Evolutionary conservation across 352 stramenopile genomes (phyloP).

Genomic region (Phytophthora fragariae): DNA sequence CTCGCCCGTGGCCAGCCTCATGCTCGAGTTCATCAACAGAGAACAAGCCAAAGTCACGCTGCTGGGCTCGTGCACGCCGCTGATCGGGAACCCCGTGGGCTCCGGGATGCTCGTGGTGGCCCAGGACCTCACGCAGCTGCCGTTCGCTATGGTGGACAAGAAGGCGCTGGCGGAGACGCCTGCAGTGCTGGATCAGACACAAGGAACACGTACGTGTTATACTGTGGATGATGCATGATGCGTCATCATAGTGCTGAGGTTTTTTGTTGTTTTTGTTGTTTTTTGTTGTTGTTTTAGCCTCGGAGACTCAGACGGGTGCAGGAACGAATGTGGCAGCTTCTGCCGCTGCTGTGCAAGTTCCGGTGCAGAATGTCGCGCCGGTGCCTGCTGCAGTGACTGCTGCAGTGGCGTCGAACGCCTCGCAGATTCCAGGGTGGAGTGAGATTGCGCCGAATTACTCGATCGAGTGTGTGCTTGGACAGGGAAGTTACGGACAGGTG

Average conservation of each 20-base stretch:
- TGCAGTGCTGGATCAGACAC: conserved; percentile 55
- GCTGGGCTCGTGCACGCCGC: conserved; percentile 72
- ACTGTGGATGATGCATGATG: background rate
- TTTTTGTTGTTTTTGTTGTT: conserved; percentile 1
- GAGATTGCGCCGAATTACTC: conserved; percentile 87
- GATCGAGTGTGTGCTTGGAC: conserved; percentile 86
- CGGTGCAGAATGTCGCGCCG: conserved; percentile 23
- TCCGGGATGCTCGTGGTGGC: conserved; percentile 85
- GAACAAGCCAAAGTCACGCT: conserved; percentile 71
- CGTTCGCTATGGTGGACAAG: conserved; percentile 51
- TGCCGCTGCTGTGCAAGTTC: background rate
- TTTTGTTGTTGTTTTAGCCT: conserved; percentile 31
- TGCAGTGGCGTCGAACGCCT: conserved; percentile 60
- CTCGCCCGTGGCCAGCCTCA: conserved; percentile 52
- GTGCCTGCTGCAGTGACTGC: conserved; percentile 20
- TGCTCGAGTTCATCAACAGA: conserved; percentile 68
- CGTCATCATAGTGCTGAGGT: background rate
- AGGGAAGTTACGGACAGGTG: conserved; percentile 89
- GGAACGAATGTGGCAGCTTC: conserved; percentile 18
- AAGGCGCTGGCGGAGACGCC: conserved; percentile 61
- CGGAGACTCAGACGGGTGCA: conserved; percentile 21
- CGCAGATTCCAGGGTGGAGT: conserved; percentile 82
- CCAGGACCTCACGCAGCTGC: conserved; percentile 67
- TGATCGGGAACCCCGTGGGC: conserved; percentile 79
- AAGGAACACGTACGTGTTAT: conserved; percentile 53